Percentiles rank a stretch among this genome's conserved stretches.
Conservation (phyloP, 2,329 filamentous ascomycete genomes). For the Alternaria atra region DNA sequence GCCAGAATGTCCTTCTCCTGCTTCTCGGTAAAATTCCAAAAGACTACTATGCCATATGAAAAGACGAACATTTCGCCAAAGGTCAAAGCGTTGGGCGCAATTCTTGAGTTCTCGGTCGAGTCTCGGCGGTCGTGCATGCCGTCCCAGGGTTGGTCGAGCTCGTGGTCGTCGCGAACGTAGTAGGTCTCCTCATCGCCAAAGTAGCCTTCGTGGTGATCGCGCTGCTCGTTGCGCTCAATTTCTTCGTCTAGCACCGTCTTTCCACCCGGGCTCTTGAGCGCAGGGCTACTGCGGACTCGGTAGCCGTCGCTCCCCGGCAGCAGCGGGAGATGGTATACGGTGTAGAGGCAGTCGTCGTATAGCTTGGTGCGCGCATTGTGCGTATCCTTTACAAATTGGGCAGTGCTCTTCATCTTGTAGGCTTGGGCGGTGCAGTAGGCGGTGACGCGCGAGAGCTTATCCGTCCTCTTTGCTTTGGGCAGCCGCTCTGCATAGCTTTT, state of each 20-base stretch:
- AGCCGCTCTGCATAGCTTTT: slow-evolving; percentile 95
- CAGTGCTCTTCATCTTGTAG: slow-evolving; percentile 88
- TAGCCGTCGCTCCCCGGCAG: slow-evolving; percentile 88
- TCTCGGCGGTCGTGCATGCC: slow-evolving; percentile 33
- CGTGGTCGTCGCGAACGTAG: slow-evolving; percentile 53
- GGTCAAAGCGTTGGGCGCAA: slow-evolving; percentile 75
- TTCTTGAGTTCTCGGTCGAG: slow-evolving; percentile 53
- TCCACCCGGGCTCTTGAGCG: slow-evolving; percentile 90
- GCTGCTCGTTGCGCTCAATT: slow-evolving; percentile 89
- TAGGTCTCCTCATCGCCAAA: slow-evolving; percentile 75
- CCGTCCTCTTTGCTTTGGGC: slow-evolving; percentile 84
- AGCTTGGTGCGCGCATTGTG: slow-evolving; percentile 94
- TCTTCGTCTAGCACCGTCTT: slow-evolving; percentile 93
- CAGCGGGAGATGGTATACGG: slow-evolving; percentile 90
- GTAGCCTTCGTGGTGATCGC: slow-evolving; percentile 92
- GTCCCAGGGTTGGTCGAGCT: slow-evolving; percentile 33
- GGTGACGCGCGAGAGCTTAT: slow-evolving; percentile 88
- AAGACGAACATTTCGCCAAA: slow-evolving; percentile 98
- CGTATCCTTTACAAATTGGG: slow-evolving; percentile 84
- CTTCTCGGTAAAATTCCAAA: slow-evolving; percentile 97
- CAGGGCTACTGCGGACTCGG: slow-evolving; percentile 86
- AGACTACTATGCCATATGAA: slow-evolving; percentile 95
- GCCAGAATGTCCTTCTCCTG: slow-evolving; percentile 97
- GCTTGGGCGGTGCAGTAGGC: slow-evolving; percentile 96
- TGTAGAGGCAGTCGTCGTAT: slow-evolving; percentile 97